A percentile compares a stretch with the other conserved stretches of the same genome.
Conservation (phyloP, 495 filamentous ascomycete species). For the Extremus antarcticus region DNA sequence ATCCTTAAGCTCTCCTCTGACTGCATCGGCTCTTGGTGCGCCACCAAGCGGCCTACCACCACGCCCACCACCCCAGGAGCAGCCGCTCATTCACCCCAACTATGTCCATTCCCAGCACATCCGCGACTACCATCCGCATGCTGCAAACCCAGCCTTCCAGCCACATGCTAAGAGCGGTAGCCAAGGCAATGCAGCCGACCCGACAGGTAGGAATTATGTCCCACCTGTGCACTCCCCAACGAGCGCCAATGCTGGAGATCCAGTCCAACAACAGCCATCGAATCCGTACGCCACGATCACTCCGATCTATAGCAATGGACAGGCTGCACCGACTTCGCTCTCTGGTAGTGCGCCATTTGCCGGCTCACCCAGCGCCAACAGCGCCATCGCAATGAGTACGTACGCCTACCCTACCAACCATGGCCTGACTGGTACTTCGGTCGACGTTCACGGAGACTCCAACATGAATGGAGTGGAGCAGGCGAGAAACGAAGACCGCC, state of each 20-base stretch:
- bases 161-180: conserved; percentile 32
- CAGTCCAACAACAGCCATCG: not conserved
- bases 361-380: not conserved
- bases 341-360: not conserved
- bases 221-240: conserved; percentile 9
- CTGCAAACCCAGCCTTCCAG: conserved; percentile 43
- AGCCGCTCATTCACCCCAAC: conserved; percentile 47
- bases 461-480: conserved; percentile 3
- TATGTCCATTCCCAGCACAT: conserved; percentile 47
- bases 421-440: conserved; percentile 20
- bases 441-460: conserved; percentile 2
- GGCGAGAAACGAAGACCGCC: conserved; percentile 27
- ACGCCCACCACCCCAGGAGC: conserved; percentile 43
- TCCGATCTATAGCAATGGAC: not conserved
- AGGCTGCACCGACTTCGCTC: conserved; percentile 2
- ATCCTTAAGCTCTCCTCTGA: not conserved
- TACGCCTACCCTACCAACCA: not conserved
- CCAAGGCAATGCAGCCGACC: conserved; percentile 34
- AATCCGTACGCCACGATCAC: not conserved
- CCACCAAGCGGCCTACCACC: conserved; percentile 43
- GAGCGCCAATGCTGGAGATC: not conserved
- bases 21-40: conserved; percentile 23
- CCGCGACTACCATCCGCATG: conserved; percentile 45
- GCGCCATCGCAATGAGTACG: too few species aligned
- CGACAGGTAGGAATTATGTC: conserved; percentile 6